Percentiles rank a stretch among this genome's conserved stretches.
phyloP scores from a whole-genome alignment of 2,329 filamentous ascomycete species.

The Venturia oleaginea region DNA sequence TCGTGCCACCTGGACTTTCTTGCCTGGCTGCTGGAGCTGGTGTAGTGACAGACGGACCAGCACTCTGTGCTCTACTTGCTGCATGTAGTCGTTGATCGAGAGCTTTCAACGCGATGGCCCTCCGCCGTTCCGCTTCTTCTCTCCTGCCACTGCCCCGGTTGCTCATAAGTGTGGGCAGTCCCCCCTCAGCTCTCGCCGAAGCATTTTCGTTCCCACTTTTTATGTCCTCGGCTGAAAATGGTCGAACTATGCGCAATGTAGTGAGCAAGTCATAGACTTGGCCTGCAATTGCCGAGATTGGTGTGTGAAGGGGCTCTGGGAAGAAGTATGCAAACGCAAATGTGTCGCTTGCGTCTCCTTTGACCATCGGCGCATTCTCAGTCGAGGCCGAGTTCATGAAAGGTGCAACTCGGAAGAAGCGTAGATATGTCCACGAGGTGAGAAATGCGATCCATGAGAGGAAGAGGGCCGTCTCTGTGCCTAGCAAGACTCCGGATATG shows the following conservation, averaged over 20 bases:
- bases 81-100: slow-evolving; percentile 86
- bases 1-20: slow-evolving; percentile 1
- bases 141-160: slow-evolving; percentile 46
- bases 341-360: slow-evolving; percentile 89
- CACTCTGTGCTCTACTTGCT: slow-evolving; percentile 22
- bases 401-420: slow-evolving; percentile 78
- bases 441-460: slow-evolving; percentile 75
- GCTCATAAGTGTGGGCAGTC: slow-evolving; percentile 50
- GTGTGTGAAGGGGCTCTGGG: slow-evolving; percentile 70
- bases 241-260: slow-evolving; percentile 66
- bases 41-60: not conserved
- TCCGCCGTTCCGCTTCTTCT: slow-evolving; percentile 82
- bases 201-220: slow-evolving; percentile 65
- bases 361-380: slow-evolving; percentile 40
- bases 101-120: slow-evolving; percentile 81
- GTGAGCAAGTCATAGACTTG: slow-evolving; percentile 60
- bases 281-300: slow-evolving; percentile 32
- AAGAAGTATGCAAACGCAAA: slow-evolving; percentile 97
- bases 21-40: slow-evolving; percentile 2
- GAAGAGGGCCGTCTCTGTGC: slow-evolving; percentile 69
- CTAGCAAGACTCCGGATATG: slow-evolving; percentile 53
- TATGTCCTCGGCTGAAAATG: slow-evolving; percentile 75
- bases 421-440: slow-evolving; percentile 87
- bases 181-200: slow-evolving; percentile 52
- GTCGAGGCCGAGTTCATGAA: slow-evolving; percentile 45